Percentiles rank a stretch among this genome's conserved stretches.
These are phyloP conservation scores for Eucalyptus lansdowneana DNA, from an alignment of 345 rosid species.

Conservation along the genomic window DNA sequence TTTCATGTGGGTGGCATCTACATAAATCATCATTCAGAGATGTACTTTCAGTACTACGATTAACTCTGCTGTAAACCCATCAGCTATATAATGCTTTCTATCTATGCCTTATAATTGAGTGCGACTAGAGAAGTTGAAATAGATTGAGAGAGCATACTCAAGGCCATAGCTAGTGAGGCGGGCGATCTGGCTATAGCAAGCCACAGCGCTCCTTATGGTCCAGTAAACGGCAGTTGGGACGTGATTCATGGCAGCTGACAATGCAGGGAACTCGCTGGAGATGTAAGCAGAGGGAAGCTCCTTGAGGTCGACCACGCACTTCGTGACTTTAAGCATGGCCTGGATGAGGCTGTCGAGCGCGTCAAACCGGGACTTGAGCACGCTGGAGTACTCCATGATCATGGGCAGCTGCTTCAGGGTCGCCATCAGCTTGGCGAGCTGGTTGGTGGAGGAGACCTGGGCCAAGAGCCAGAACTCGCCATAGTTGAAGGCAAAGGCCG, in stretches of 20 bases:
- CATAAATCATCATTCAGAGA: not conserved
- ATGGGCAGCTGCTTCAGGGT: slow-evolving; percentile 60
- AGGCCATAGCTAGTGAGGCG: slow-evolving; percentile 36
- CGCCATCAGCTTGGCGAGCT: slow-evolving; percentile 65
- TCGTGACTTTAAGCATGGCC: slow-evolving; percentile 47
- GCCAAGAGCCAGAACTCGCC: slow-evolving; percentile 75
- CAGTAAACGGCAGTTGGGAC: slow-evolving; percentile 72
- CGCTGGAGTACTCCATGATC: slow-evolving; percentile 26
- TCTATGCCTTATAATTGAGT: not conserved
- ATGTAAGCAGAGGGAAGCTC: slow-evolving; percentile 51
- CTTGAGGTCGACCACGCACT: slow-evolving; percentile 32
- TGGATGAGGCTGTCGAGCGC: slow-evolving; percentile 30
- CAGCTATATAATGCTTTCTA: not conserved
- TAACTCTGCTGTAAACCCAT: not conserved
- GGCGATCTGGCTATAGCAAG: slow-evolving; percentile 52
- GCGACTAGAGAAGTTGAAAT: not conserved
- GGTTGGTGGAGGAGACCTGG: slow-evolving; percentile 50
- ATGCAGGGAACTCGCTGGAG: slow-evolving; percentile 16
- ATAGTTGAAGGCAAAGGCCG: slow-evolving; percentile 14
- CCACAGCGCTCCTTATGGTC: slow-evolving; percentile 60
- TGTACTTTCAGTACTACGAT: not conserved
- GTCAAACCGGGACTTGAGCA: slow-evolving; percentile 42
- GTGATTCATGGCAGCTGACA: slow-evolving; percentile 18
- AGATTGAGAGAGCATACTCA: slow-evolving; percentile 22
- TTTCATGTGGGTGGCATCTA: not conserved